phyloP scores from a whole-genome alignment of 495 filamentous ascomycete genomes.

The Neurospora cerealis region DNA sequence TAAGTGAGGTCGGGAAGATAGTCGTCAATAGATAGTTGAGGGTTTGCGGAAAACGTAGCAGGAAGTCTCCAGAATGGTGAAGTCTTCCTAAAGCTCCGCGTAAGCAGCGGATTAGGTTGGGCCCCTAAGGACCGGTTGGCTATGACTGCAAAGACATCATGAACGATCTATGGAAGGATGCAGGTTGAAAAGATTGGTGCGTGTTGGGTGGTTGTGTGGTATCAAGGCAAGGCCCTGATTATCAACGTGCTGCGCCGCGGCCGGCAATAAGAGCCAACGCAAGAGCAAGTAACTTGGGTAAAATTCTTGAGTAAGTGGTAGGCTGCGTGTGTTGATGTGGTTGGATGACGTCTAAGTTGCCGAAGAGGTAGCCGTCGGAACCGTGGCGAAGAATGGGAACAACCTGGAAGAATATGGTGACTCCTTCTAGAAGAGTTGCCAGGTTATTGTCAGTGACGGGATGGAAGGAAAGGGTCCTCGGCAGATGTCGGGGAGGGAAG shows the following conservation, averaged over 20 bases:
- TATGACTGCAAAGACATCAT: conserved; percentile 44
- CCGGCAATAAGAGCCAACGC: background rate
- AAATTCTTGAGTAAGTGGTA: background rate
- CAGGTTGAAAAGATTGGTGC: conserved; percentile 8
- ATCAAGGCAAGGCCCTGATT: conserved; percentile 3
- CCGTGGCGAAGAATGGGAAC: conserved; percentile 1
- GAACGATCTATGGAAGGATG: conserved; percentile 4
- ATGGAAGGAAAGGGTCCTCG: background rate
- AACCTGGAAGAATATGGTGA: background rate
- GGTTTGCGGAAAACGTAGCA: conserved; percentile 1
- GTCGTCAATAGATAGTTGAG: background rate
- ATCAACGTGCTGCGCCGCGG: background rate
- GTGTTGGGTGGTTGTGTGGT: conserved; percentile 4
- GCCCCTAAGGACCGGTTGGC: conserved; percentile 49
- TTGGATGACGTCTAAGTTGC: conserved; percentile 8
- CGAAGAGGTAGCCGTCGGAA: background rate
- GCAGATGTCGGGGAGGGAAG: background rate
- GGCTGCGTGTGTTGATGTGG: background rate
- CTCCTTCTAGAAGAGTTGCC: background rate
- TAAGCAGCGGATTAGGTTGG: conserved; percentile 22
- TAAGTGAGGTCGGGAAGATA: background rate
- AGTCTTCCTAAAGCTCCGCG: conserved; percentile 17
- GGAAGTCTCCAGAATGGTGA: conserved; percentile 13
- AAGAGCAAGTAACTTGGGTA: background rate
- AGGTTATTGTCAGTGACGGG: background rate